phyloP scores from a whole-genome alignment of 169 alveolate genomes.

The Plasmodium billcollinsi region DNA sequence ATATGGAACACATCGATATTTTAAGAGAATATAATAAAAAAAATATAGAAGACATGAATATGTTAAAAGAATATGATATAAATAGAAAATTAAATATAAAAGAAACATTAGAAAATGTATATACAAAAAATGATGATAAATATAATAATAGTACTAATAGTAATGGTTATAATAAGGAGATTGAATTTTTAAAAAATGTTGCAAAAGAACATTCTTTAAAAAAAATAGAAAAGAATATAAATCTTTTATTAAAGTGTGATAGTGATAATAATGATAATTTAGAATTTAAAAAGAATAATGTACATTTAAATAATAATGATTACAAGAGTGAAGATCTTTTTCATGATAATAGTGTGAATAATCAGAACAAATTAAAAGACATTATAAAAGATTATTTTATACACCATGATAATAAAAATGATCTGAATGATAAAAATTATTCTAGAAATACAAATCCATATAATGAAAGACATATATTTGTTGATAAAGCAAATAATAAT shows the following conservation, averaged over 20 bases:
- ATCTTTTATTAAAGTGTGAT: constrained; percentile 33
- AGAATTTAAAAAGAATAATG: constrained; percentile 15
- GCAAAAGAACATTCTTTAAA: constrained; percentile 45
- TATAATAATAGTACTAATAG: neutral
- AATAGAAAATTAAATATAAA: constrained; percentile 18
- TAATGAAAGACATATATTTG: too few relatives aligned
- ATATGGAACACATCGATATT: neutral
- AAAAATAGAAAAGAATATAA: constrained; percentile 67
- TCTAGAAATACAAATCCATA: neutral
- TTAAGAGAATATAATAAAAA: neutral
- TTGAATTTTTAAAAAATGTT: constrained; percentile 32
- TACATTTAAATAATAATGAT: neutral
- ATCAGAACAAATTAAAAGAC: neutral
- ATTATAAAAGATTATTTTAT: neutral
- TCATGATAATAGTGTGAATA: neutral
- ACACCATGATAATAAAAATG: neutral
- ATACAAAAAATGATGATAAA: neutral
- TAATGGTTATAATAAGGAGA: constrained; percentile 2
- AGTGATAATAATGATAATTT: constrained; percentile 15
- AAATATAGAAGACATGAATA: neutral
- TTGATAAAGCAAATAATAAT: too few relatives aligned
- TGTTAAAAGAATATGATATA: constrained; percentile 9
- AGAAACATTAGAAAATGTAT: neutral
- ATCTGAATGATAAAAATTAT: neutral
- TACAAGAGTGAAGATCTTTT: neutral